Evolutionary conservation across 305 asterid species (phyloP).

Genomic region (Fraxinus sp.): DNA sequence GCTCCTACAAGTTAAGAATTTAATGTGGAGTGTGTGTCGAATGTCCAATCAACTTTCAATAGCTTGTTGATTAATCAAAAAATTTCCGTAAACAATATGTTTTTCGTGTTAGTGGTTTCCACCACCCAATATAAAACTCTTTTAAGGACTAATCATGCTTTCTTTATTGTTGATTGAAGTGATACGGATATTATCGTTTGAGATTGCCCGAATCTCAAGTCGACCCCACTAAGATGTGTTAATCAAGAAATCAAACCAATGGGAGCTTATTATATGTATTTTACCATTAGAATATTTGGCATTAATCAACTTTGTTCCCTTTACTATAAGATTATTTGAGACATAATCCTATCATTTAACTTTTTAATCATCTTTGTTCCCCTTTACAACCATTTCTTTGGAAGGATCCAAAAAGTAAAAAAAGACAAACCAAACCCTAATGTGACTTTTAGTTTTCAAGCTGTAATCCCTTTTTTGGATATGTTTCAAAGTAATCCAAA

Average conservation of each 20-base stretch:
- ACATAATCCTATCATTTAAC: slow-evolving; percentile 55
- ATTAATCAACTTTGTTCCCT: slow-evolving; percentile 33
- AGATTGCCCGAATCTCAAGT: slow-evolving; percentile 70
- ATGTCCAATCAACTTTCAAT: slow-evolving; percentile 44
- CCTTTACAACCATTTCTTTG: slow-evolving; percentile 63
- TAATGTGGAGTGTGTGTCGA: slow-evolving; percentile 22
- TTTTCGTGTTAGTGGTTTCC: slow-evolving; percentile 60
- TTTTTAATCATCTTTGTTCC: slow-evolving; percentile 55
- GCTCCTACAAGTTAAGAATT: slow-evolving; percentile 1
- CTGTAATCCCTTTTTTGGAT: slow-evolving; percentile 54
- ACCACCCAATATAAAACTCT: slow-evolving; percentile 44
- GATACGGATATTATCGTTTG: slow-evolving; percentile 55
- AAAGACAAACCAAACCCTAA: slow-evolving; percentile 29
- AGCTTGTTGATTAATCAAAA: slow-evolving; percentile 51
- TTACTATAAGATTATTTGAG: slow-evolving; percentile 22
- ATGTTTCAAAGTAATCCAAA: slow-evolving; percentile 50
- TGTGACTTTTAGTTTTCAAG: slow-evolving; percentile 60
- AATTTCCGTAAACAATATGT: slow-evolving; percentile 36
- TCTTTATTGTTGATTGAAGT: slow-evolving; percentile 71
- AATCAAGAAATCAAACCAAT: slow-evolving; percentile 60
- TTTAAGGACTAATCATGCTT: slow-evolving; percentile 58
- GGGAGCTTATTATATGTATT: slow-evolving; percentile 30
- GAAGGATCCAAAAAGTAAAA: slow-evolving; percentile 55
- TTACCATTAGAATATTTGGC: slow-evolving; percentile 37
- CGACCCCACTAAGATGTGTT: slow-evolving; percentile 62